Conservation (phyloP, 2,329 filamentous ascomycete genomes). For the Rhynchosporium secalis region DNA sequence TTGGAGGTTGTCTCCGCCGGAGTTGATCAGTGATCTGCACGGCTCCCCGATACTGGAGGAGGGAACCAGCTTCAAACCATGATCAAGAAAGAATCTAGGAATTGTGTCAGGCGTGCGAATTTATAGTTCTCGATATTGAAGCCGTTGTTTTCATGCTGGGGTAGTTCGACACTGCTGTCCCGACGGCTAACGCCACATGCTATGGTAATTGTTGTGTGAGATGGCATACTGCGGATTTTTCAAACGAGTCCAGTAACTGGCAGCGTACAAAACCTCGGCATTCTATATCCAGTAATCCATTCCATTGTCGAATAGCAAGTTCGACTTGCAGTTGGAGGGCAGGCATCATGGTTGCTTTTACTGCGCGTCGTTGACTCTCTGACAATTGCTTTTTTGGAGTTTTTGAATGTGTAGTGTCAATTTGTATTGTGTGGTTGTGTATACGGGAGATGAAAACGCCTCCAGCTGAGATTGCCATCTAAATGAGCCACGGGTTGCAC, state of each 20-base stretch:
- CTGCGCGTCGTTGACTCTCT: conserved; percentile 3
- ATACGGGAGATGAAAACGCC: neutral
- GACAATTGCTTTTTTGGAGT: neutral
- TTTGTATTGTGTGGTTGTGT: neutral
- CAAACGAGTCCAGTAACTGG: conserved; percentile 17
- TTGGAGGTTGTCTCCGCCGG: neutral
- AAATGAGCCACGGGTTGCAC: conserved; percentile 19
- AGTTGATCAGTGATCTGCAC: conserved; percentile 3
- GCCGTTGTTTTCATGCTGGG: conserved; percentile 8
- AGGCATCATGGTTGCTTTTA: conserved; percentile 20
- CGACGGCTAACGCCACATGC: conserved; percentile 12
- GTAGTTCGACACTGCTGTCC: conserved; percentile 9
- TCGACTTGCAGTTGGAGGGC: conserved; percentile 1
- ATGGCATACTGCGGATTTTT: conserved; percentile 12
- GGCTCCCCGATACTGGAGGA: neutral
- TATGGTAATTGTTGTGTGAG: conserved; percentile 2
- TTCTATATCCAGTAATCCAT: conserved; percentile 9
- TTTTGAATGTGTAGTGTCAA: neutral
- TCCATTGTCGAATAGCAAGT: conserved; percentile 22
- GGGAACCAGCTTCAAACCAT: conserved; percentile 7
- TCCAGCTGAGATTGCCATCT: conserved; percentile 7
- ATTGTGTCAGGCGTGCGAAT: conserved; percentile 5
- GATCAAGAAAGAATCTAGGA: conserved; percentile 8
- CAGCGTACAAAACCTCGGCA: conserved; percentile 11
- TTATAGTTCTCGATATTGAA: neutral